These are phyloP conservation scores for Penicillium mononematosum DNA, from an alignment of 495 filamentous ascomycete species.

Conservation along the genomic window DNA sequence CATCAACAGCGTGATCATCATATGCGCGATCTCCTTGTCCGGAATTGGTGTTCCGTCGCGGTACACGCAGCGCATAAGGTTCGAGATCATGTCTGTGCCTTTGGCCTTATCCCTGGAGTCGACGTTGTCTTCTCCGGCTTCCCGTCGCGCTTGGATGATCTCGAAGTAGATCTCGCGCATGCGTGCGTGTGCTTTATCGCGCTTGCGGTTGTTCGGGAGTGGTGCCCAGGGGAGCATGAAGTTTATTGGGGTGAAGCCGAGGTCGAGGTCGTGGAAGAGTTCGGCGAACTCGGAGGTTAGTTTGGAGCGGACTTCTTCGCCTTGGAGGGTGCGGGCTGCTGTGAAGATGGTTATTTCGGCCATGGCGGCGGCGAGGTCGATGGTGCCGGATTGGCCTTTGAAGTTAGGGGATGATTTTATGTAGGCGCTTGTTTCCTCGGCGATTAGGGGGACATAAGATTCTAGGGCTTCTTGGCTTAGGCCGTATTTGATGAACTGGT, in stretches of 20 bases:
- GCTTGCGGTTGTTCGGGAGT: slow-evolving; percentile 77
- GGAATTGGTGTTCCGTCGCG: slow-evolving; percentile 68
- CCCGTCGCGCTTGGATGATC: slow-evolving; percentile 67
- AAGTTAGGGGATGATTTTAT: slow-evolving; percentile 64
- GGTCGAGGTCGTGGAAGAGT: slow-evolving; percentile 80
- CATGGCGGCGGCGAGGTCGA: slow-evolving; percentile 68
- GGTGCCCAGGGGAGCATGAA: slow-evolving; percentile 85
- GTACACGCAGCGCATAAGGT: slow-evolving; percentile 77
- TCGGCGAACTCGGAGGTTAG: slow-evolving; percentile 65
- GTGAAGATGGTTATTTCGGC: slow-evolving; percentile 86
- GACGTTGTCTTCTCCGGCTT: slow-evolving; percentile 28
- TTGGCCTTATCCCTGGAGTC: slow-evolving; percentile 38
- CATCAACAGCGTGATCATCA: slow-evolving; percentile 91
- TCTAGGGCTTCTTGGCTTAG: slow-evolving; percentile 74
- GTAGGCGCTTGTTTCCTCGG: slow-evolving; percentile 69
- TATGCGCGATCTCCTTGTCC: slow-evolving; percentile 81
- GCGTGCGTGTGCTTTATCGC: slow-evolving; percentile 71
- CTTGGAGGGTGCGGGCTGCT: slow-evolving; percentile 75
- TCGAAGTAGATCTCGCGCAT: slow-evolving; percentile 77
- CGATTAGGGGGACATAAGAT: slow-evolving; percentile 75
- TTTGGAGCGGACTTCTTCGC: slow-evolving; percentile 72
- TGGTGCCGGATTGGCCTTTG: slow-evolving; percentile 61
- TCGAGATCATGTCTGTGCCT: slow-evolving; percentile 71
- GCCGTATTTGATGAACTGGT: slow-evolving; percentile 80
- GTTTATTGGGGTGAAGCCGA: slow-evolving; percentile 80